Percentiles rank a stretch among this genome's conserved stretches.
These are phyloP conservation scores for Ophiosphaerella korrae DNA, from an alignment of 2,329 filamentous ascomycete species.

Conservation along the genomic window DNA sequence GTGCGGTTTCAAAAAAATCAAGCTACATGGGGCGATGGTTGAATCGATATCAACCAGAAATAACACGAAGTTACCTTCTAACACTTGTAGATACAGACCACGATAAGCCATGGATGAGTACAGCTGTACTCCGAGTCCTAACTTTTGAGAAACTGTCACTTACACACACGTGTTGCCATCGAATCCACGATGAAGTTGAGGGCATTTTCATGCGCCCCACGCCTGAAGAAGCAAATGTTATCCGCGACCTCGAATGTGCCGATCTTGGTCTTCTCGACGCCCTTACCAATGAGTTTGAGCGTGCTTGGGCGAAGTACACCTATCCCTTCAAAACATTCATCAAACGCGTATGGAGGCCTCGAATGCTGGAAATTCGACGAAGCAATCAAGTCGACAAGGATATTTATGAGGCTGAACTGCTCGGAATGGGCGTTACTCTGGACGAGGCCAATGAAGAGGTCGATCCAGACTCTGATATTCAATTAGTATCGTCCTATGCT, in stretches of 20 bases:
- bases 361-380: background rate
- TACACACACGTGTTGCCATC: slow-evolving; percentile 4
- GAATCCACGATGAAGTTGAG: background rate
- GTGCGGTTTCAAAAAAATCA: background rate
- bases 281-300: background rate
- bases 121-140: background rate
- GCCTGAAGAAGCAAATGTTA: background rate
- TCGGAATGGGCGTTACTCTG: background rate
- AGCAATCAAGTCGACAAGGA: background rate
- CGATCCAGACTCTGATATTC: no score
- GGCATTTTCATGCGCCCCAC: background rate
- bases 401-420: background rate
- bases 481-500: no score
- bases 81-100: background rate
- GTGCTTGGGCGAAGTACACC: background rate
- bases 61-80: background rate
- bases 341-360: background rate
- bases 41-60: background rate
- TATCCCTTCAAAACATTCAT: slow-evolving; percentile 1
- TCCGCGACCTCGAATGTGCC: background rate
- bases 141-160: slow-evolving; percentile 1
- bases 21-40: background rate
- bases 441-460: background rate
- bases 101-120: background rate
- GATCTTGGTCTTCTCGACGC: background rate